These are phyloP conservation scores for Friedmanniomyces endolithicus DNA, from an alignment of 495 filamentous ascomycete species.

Conservation along the genomic window DNA sequence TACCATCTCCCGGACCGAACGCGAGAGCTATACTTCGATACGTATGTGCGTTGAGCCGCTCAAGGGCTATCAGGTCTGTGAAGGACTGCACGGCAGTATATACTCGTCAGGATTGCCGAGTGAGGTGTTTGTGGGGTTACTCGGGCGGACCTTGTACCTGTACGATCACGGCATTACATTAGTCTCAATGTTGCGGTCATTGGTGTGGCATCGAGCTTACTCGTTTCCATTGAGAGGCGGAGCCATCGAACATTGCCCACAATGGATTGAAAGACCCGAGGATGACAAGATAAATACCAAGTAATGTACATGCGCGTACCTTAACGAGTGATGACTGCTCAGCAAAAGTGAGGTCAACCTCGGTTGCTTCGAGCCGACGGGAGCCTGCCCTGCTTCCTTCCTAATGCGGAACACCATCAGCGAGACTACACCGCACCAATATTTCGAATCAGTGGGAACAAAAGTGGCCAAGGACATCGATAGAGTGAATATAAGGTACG, in stretches of 20 bases:
- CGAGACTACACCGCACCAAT: too few relatives aligned
- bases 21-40: conserved; percentile 21
- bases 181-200: background rate
- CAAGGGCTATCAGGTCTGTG: conserved; percentile 22
- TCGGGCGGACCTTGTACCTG: background rate
- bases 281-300: too few relatives aligned
- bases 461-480: too few relatives aligned
- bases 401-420: too few relatives aligned
- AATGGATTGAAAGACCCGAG: too few relatives aligned
- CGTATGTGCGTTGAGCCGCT: conserved; percentile 19
- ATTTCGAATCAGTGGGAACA: too few relatives aligned
- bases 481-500: too few relatives aligned
- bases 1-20: conserved; percentile 17
- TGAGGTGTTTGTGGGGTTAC: background rate
- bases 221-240: background rate
- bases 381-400: too few relatives aligned
- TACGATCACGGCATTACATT: background rate
- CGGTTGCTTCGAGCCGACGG: too few relatives aligned
- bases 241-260: background rate
- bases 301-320: too few relatives aligned
- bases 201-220: background rate
- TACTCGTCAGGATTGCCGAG: background rate
- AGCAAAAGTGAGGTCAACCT: too few relatives aligned
- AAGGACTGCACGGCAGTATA: conserved; percentile 2
- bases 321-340: too few relatives aligned